A percentile compares a stretch with the other conserved stretches of the same genome.
Conservation (phyloP, 139 green algal genomes). For the Pleodorina starrii region DNA sequence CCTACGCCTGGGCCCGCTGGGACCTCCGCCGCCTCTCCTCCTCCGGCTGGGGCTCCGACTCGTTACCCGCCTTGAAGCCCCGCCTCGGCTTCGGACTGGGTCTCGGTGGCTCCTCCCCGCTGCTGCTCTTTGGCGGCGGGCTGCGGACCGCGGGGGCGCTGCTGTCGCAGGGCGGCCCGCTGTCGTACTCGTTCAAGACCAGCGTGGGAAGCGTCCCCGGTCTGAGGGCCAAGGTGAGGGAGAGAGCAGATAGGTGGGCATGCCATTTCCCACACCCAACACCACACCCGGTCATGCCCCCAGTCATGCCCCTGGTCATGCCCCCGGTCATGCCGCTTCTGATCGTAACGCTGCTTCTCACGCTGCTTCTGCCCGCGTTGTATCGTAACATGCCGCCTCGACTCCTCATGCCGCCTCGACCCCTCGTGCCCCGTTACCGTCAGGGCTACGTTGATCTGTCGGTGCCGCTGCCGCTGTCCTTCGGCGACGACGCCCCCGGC, state of each 20-base stretch:
- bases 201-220: not conserved
- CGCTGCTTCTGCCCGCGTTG: no score
- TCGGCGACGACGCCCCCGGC: not conserved
- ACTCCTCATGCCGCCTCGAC: no score
- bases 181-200: constrained; percentile 13
- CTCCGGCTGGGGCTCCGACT: not conserved
- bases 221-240: not conserved
- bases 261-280: no score
- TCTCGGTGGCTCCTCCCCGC: not conserved
- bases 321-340: no score
- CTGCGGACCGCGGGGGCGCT: not conserved
- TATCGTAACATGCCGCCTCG: no score
- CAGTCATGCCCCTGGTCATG: no score
- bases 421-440: no score
- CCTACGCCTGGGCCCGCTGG: constrained; percentile 1
- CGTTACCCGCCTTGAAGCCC: not conserved
- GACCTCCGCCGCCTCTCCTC: not conserved
- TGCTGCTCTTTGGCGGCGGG: not conserved
- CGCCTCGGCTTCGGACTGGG: constrained; percentile 3
- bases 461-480: not conserved
- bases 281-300: no score
- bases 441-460: not conserved
- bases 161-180: not conserved
- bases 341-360: no score
- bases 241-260: not conserved